These are phyloP conservation scores for Quercus lobata DNA, from an alignment of 331 rosid species.

Conservation along the genomic window DNA sequence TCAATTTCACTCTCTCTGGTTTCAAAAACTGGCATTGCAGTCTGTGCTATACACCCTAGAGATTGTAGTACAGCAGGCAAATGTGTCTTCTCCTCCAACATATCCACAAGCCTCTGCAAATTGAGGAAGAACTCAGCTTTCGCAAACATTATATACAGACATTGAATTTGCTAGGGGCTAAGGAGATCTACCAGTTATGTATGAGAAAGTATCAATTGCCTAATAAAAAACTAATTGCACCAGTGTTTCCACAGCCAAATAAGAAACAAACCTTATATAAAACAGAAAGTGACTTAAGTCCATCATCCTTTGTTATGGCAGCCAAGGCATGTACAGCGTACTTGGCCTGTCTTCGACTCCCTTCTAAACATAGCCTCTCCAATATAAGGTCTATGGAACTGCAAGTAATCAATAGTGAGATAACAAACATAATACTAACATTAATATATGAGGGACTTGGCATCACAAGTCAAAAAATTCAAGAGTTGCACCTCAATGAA, in stretches of 20 bases:
- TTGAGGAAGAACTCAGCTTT: slow-evolving; percentile 27
- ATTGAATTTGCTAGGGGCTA: not conserved
- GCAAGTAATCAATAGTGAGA: slow-evolving; percentile 25
- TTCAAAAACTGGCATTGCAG: slow-evolving; percentile 95
- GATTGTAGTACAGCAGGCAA: slow-evolving; percentile 95
- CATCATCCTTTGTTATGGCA: slow-evolving; percentile 94
- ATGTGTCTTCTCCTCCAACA: slow-evolving; percentile 79
- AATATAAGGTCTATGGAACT: slow-evolving; percentile 90
- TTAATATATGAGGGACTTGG: slow-evolving; percentile 7
- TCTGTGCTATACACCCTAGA: slow-evolving; percentile 93
- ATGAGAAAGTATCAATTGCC: not conserved
- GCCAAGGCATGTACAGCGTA: slow-evolving; percentile 96
- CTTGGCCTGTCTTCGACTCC: slow-evolving; percentile 92
- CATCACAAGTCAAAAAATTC: slow-evolving; percentile 10
- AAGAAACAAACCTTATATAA: slow-evolving; percentile 67
- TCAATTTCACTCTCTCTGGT: slow-evolving; percentile 85
- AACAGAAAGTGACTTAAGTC: slow-evolving; percentile 93
- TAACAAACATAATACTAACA: slow-evolving; percentile 17
- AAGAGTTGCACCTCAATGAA: slow-evolving; percentile 60
- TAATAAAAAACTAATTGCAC: not conserved
- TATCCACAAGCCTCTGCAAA: slow-evolving; percentile 85
- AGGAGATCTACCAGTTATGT: slow-evolving; percentile 16
- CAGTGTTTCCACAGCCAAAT: not conserved
- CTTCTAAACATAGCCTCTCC: slow-evolving; percentile 89
- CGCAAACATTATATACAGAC: not conserved